A percentile compares a stretch with the other conserved stretches of the same genome.
phyloP scores from a whole-genome alignment of 805 yeast genomes.

The Citeromyces nyonsensis region DNA sequence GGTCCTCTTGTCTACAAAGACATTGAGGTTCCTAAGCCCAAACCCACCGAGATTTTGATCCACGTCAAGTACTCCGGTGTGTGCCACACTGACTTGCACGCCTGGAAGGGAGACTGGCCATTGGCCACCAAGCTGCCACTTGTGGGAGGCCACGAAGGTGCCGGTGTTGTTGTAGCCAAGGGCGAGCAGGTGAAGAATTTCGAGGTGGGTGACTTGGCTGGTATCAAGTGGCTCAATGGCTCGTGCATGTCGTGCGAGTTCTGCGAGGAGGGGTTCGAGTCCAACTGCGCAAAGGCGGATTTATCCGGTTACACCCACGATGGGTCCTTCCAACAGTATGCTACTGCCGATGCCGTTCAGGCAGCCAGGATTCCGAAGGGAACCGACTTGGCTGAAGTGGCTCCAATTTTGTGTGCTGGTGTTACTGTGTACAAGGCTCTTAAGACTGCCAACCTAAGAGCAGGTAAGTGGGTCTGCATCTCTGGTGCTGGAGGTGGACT shows the following conservation, averaged over 20 bases:
- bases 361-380: constrained; percentile 30
- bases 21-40: constrained; percentile 57
- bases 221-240: constrained; percentile 57
- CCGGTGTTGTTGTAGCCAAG: constrained; percentile 51
- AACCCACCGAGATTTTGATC: constrained; percentile 46
- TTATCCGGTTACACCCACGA: constrained; percentile 66
- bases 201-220: constrained; percentile 51
- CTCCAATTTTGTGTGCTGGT: constrained; percentile 39
- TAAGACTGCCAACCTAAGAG: constrained; percentile 26
- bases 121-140: constrained; percentile 40
- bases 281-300: constrained; percentile 57
- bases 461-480: constrained; percentile 65
- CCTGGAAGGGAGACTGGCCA: constrained; percentile 65
- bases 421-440: constrained; percentile 38
- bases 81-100: constrained; percentile 64
- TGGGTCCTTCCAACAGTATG: constrained; percentile 40
- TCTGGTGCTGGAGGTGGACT: constrained; percentile 79
- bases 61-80: constrained; percentile 64
- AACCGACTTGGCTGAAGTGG: constrained; percentile 27
- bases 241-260: constrained; percentile 51
- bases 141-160: constrained; percentile 67
- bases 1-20: constrained; percentile 56
- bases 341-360: constrained; percentile 35
- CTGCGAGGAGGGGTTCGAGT: constrained; percentile 42
- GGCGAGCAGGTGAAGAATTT: constrained; percentile 46